Evolutionary conservation across 2,329 filamentous ascomycete species (phyloP).

Genomic region (Berkeleyomyces basicola): DNA sequence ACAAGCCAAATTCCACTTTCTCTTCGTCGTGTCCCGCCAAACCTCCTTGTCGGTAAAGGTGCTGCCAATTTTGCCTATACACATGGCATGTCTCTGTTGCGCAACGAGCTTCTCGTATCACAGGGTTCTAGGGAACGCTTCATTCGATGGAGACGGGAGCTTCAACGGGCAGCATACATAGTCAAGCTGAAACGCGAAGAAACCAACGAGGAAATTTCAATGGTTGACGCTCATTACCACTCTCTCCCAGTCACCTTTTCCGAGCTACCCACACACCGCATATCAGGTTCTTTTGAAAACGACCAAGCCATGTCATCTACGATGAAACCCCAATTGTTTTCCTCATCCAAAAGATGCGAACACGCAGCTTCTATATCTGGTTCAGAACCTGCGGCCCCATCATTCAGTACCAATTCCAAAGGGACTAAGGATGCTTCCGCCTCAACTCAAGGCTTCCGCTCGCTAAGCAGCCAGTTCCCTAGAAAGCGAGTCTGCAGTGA

Average conservation of each 20-base stretch:
- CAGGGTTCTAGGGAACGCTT: constrained; percentile 64
- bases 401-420: not conserved
- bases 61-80: constrained; percentile 75
- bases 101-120: constrained; percentile 65
- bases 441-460: not conserved
- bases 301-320: not conserved
- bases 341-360: constrained; percentile 1
- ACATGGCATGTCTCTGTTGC: constrained; percentile 55
- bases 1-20: constrained; percentile 61
- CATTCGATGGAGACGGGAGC: constrained; percentile 58
- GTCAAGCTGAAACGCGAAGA: constrained; percentile 25
- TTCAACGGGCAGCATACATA: constrained; percentile 36
- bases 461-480: not conserved
- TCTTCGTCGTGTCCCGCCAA: constrained; percentile 77
- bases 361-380: not conserved
- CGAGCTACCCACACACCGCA: not conserved
- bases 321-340: not conserved
- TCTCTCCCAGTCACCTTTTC: constrained; percentile 7
- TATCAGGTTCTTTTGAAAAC: not conserved
- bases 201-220: constrained; percentile 14
- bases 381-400: not conserved
- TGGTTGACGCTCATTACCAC: constrained; percentile 10
- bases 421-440: not conserved
- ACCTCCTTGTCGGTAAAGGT: constrained; percentile 73
- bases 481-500: constrained; percentile 7